Evolutionary conservation across 352 stramenopile genomes (phyloP).

Genomic region (Globisporangium uncinulatum): DNA sequence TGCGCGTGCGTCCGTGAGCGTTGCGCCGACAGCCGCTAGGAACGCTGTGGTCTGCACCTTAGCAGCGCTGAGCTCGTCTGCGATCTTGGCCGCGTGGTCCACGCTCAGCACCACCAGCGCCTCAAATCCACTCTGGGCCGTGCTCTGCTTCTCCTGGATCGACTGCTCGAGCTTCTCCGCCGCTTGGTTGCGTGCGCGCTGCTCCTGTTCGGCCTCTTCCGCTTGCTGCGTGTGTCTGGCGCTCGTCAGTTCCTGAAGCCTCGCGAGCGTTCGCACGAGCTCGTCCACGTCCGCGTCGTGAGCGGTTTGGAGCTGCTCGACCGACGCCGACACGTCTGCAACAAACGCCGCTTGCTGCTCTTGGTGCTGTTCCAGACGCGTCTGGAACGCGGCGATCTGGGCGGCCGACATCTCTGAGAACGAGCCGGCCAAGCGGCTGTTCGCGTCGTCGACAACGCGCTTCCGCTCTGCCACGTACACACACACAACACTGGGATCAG

Average conservation of each 20-base stretch:
- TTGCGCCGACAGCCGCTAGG: conserved; percentile 24
- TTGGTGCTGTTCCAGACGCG: conserved; percentile 42
- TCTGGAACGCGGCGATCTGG: conserved; percentile 42
- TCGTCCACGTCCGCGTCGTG: conserved; percentile 41
- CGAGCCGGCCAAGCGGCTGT: conserved; percentile 34
- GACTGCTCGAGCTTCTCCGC: conserved; percentile 19
- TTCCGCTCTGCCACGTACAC: conserved; percentile 32
- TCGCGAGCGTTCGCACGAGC: conserved; percentile 27
- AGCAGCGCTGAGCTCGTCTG: conserved; percentile 22
- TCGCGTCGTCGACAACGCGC: conserved; percentile 34
- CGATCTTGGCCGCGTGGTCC: conserved; percentile 23
- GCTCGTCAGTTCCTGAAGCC: conserved; percentile 24
- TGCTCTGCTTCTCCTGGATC: conserved; percentile 20
- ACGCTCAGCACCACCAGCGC: conserved; percentile 27
- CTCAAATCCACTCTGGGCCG: conserved; percentile 27
- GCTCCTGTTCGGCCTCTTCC: conserved; percentile 15
- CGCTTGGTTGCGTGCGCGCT: conserved; percentile 12
- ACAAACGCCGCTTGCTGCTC: conserved; percentile 40
- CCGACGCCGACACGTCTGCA: conserved; percentile 28
- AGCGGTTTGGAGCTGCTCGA: conserved; percentile 38
- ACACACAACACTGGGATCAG: not conserved
- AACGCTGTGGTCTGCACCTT: conserved; percentile 23
- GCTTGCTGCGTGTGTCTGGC: conserved; percentile 13
- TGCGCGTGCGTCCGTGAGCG: conserved; percentile 22
- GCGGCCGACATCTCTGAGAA: conserved; percentile 38